Evolutionary conservation across 1,284 basidiomycete species (phyloP).

Genomic region (Moesziomyces parantarcticus): DNA sequence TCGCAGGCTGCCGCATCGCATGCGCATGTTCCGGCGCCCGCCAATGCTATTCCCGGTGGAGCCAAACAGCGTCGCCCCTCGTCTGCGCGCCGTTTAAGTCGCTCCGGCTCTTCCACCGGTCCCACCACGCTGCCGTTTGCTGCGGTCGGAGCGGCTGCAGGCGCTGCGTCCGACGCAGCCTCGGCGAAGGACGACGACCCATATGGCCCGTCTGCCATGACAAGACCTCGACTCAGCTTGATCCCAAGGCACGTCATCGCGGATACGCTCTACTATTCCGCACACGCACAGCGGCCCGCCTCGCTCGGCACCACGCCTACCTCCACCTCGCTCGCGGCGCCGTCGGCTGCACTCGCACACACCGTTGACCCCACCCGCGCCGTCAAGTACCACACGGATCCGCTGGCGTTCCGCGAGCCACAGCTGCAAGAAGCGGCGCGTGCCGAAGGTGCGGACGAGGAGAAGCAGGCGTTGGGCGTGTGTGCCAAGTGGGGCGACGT

Average conservation of each 20-base stretch:
- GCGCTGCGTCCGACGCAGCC: neutral
- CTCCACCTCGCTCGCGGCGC: conserved; percentile 28
- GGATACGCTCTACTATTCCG: conserved; percentile 32
- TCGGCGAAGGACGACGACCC: conserved; percentile 32
- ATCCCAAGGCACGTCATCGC: conserved; percentile 33
- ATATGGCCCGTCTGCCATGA: conserved; percentile 47
- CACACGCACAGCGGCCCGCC: conserved; percentile 16
- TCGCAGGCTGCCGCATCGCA: conserved; percentile 8
- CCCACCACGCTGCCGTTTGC: conserved; percentile 44
- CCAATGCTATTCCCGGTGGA: conserved; percentile 8
- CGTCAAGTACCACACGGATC: conserved; percentile 28
- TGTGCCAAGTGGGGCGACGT: conserved; percentile 16
- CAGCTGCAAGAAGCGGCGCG: conserved; percentile 3
- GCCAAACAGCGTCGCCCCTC: conserved; percentile 42
- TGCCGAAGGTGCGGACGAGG: conserved; percentile 8
- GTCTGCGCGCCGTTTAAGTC: conserved; percentile 27
- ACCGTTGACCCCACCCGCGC: conserved; percentile 22
- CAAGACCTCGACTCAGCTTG: conserved; percentile 43
- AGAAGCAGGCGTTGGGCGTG: conserved; percentile 4
- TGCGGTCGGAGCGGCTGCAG: conserved; percentile 9
- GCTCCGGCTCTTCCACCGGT: conserved; percentile 42
- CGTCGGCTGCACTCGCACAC: conserved; percentile 14
- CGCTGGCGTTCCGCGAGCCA: conserved; percentile 6
- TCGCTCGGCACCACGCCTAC: conserved; percentile 28
- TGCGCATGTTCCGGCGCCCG: conserved; percentile 11